Evolutionary conservation across 106 monocot genomes (phyloP), one percentile per base, ranked within the genome.

Genomic region (Apostasia ramifera): DNA sequence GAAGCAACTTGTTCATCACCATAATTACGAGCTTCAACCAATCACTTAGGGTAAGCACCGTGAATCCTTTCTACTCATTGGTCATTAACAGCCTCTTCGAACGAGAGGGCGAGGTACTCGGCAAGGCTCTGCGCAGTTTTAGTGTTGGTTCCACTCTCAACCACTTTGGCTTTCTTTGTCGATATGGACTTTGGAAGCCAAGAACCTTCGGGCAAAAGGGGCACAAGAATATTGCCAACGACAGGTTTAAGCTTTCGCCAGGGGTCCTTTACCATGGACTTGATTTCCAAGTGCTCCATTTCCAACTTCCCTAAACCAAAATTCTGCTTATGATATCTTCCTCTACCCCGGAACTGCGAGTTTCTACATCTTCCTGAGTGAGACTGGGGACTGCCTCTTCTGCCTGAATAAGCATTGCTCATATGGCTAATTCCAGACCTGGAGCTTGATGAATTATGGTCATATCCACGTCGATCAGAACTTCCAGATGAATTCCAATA

Each of bases 201-300:
- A 41, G 66, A 73, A 40, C 53, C 64, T 8, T 67, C 51, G 13
- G 75, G 68, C 53, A 63, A 40, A 39, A 12, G 8, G 2, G 81
- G 78, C 40, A 73, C 73, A 40, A 81, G 66, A 55, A 88, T 78
- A 50, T 76, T 70, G 46, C 88, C 84, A 39, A 84, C 76, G 15
- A 84, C 59, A 57, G 88, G 88, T 43, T 74, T 66, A 48, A 84
- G 54, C 10, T 79, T 66, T 3, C 52, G 55, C 88, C 88, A 88
- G 4, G 88, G 88, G 42, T 88, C 84, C 62, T 78, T 55, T 13
- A 81, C 60, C 81, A 88, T 73, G 6, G 73, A 47, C 63, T 79
- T 84, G 1, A 43, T 13, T 42, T 70, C 81, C 13, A 62, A 79
- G 8, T 59, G 66, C 38, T 48, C 67, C 0, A 55, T 1, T 2